Conservation (phyloP, 2,329 filamentous ascomycete species). For the Aspergillus aculeatinus region DNA sequence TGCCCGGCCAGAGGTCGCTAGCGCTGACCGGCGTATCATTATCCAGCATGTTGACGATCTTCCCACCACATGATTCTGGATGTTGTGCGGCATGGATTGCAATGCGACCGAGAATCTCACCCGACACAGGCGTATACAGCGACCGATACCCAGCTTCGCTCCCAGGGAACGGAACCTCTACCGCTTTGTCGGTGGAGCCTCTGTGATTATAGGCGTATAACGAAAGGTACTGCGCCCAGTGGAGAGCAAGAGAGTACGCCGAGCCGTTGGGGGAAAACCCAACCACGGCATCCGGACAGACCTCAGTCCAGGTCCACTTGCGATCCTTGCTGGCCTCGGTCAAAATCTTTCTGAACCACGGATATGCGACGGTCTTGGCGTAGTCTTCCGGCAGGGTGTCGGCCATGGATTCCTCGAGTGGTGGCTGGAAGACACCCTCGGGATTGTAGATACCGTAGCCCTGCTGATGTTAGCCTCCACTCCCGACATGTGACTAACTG, state of each 20-base stretch:
- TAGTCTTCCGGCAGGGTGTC: constrained; percentile 29
- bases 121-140: constrained; percentile 28
- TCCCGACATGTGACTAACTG: too few species aligned
- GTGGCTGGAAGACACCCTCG: constrained; percentile 29
- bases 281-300: constrained; percentile 33
- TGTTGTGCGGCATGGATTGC: constrained; percentile 31
- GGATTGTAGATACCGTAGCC: constrained; percentile 26
- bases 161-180: not conserved
- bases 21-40: constrained; percentile 22
- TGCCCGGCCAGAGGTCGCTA: constrained; percentile 27
- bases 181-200: too few species aligned
- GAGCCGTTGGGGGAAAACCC: constrained; percentile 33
- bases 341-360: constrained; percentile 25
- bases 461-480: constrained; percentile 3
- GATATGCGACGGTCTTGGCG: constrained; percentile 33
- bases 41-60: constrained; percentile 32
- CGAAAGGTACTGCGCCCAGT: constrained; percentile 32
- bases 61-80: constrained; percentile 22
- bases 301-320: constrained; percentile 38
- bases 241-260: constrained; percentile 29
- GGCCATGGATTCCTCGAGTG: constrained; percentile 32
- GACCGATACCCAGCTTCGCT: constrained; percentile 15
- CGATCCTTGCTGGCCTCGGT: constrained; percentile 22
- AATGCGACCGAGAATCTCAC: constrained; percentile 27
- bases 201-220: constrained; percentile 28